phyloP scores from a whole-genome alignment of 805 yeast species.

The Cyberlindnera maritima region DNA sequence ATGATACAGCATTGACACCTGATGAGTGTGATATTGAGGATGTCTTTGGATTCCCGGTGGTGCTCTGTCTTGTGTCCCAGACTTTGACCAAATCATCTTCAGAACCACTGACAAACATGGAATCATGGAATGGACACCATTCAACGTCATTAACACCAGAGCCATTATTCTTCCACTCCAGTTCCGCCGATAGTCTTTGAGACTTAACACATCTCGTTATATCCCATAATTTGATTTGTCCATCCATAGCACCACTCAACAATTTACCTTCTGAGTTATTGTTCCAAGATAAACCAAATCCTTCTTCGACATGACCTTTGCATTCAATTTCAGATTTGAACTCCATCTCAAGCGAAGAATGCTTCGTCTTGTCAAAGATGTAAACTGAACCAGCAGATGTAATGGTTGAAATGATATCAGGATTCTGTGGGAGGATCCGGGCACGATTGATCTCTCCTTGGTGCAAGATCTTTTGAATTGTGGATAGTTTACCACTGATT shows the following conservation, averaged over 20 bases:
- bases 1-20: constrained; percentile 56
- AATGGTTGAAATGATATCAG: constrained; percentile 73
- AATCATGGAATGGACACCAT: constrained; percentile 63
- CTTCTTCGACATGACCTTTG: constrained; percentile 47
- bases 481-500: constrained; percentile 36
- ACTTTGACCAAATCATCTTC: constrained; percentile 55
- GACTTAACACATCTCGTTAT: constrained; percentile 40
- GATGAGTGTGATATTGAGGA: constrained; percentile 19
- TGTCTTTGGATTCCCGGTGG: constrained; percentile 5
- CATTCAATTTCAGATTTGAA: constrained; percentile 52
- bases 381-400: constrained; percentile 63
- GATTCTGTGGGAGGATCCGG: constrained; percentile 79
- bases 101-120: constrained; percentile 62
- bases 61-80: constrained; percentile 48
- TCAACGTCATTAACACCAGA: constrained; percentile 68
- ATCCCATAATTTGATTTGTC: constrained; percentile 67
- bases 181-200: constrained; percentile 3
- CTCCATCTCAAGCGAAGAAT: constrained; percentile 45
- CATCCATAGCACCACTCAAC: constrained; percentile 61
- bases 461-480: constrained; percentile 62
- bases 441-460: constrained; percentile 72
- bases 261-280: constrained; percentile 54
- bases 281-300: constrained; percentile 79
- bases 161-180: constrained; percentile 31
- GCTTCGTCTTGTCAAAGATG: constrained; percentile 82